Evolutionary conservation across 1,284 basidiomycete genomes (phyloP).

Genomic region (Malassezia brasiliensis): DNA sequence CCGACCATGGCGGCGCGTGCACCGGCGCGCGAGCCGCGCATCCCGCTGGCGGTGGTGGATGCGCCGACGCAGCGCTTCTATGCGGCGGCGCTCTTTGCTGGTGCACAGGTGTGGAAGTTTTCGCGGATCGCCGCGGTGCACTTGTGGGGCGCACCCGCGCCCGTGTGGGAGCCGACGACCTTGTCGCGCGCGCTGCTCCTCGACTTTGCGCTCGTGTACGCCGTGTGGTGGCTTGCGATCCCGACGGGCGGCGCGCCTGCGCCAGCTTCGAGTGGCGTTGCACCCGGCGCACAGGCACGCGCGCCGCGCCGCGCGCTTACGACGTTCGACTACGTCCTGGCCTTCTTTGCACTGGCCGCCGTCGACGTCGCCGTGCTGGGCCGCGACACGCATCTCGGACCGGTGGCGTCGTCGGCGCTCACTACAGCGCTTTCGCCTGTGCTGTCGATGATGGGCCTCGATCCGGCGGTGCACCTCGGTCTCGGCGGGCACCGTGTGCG

Average conservation of each 20-base stretch:
- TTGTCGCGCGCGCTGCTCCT: constrained; percentile 13
- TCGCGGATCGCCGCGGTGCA: constrained; percentile 1
- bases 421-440: neutral
- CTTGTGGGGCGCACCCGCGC: neutral
- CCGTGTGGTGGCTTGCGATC: constrained; percentile 54
- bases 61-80: constrained; percentile 55
- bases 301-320: constrained; percentile 12
- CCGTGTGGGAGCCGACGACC: constrained; percentile 3
- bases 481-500: constrained; percentile 47
- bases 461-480: constrained; percentile 31
- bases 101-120: constrained; percentile 50
- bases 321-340: constrained; percentile 19
- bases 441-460: constrained; percentile 51
- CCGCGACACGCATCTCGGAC: constrained; percentile 14
- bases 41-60: constrained; percentile 47
- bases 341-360: constrained; percentile 21
- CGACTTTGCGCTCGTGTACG: constrained; percentile 16
- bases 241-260: constrained; percentile 48
- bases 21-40: constrained; percentile 30
- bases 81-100: constrained; percentile 51
- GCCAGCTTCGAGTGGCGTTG: neutral
- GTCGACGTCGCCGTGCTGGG: constrained; percentile 24
- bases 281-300: neutral
- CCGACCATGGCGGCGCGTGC: neutral
- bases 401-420: neutral